Conservation (phyloP, 2,329 filamentous ascomycete species). For the Penicillium sp. region DNA sequence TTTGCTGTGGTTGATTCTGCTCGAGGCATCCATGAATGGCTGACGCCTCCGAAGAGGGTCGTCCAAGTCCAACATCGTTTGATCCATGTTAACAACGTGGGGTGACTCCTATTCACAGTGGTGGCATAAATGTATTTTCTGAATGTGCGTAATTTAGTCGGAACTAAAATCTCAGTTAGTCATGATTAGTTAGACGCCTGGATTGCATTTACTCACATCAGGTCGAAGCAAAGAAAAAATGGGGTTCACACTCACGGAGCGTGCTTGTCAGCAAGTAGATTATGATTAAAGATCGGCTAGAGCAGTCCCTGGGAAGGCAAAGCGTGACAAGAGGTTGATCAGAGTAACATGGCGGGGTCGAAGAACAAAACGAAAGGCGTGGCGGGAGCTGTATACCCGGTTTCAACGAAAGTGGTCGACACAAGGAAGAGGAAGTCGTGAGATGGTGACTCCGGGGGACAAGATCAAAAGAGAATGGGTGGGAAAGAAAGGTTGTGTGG, state of each 20-base stretch:
- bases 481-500: slow-evolving; percentile 5
- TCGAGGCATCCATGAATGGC: slow-evolving; percentile 22
- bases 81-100: slow-evolving; percentile 8
- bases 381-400: slow-evolving; percentile 12
- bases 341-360: slow-evolving; percentile 10
- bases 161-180: not conserved
- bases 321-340: slow-evolving; percentile 11
- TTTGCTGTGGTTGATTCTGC: slow-evolving; percentile 19
- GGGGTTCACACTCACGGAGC: not conserved
- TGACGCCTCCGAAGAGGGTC: slow-evolving; percentile 21
- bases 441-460: not conserved
- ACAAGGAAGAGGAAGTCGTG: slow-evolving; percentile 1
- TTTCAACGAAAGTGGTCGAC: slow-evolving; percentile 2
- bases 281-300: slow-evolving; percentile 19
- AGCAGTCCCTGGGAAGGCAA: slow-evolving; percentile 9
- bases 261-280: not conserved
- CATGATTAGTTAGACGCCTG: not conserved
- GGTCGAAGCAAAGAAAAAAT: not conserved
- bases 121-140: not conserved
- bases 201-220: not conserved
- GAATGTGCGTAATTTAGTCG: not conserved
- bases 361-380: slow-evolving; percentile 3
- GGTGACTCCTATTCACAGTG: not conserved
- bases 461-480: slow-evolving; percentile 4
- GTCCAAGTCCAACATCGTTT: slow-evolving; percentile 15